phyloP scores from a whole-genome alignment of 768 basidiomycete genomes.

The Xerocomus potaroensis region DNA sequence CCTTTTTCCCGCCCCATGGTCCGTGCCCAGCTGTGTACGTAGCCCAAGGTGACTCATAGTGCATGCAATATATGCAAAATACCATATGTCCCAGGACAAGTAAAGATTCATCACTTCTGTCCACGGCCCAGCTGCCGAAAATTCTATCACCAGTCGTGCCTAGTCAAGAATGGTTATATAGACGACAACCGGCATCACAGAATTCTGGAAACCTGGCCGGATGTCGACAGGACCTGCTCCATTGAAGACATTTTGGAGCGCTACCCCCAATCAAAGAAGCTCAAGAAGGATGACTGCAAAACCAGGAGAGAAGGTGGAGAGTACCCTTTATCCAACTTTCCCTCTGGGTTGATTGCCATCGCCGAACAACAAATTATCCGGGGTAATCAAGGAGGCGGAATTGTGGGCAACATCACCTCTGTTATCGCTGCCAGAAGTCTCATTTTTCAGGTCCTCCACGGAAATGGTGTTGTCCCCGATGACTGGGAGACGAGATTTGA shows the following conservation, averaged over 20 bases:
- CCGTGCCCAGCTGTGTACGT: background rate
- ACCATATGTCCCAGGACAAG: conserved; percentile 44
- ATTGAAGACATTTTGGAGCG: background rate
- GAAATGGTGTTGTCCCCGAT: conserved; percentile 28
- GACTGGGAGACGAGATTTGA: conserved; percentile 41
- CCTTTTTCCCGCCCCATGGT: background rate
- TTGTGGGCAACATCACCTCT: conserved; percentile 47
- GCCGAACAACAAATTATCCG: conserved; percentile 54
- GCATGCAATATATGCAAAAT: conserved; percentile 42
- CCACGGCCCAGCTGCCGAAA: conserved; percentile 45
- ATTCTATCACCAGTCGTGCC: conserved; percentile 47
- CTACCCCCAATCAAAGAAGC: conserved; percentile 12
- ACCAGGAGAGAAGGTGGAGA: background rate
- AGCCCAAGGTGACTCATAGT: conserved; percentile 40
- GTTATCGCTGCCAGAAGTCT: conserved; percentile 46
- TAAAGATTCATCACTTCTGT: conserved; percentile 51
- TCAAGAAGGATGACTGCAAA: background rate
- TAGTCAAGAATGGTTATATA: conserved; percentile 30
- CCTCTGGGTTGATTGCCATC: conserved; percentile 35
- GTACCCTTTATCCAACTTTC: conserved; percentile 26
- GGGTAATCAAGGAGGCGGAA: conserved; percentile 39
- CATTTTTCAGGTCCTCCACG: conserved; percentile 38
- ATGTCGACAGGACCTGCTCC: conserved; percentile 20
- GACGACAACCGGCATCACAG: conserved; percentile 20
- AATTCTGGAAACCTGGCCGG: conserved; percentile 37